These are phyloP conservation scores for Talaromyces ruber DNA, from an alignment of 495 filamentous ascomycete genomes.

Conservation along the genomic window DNA sequence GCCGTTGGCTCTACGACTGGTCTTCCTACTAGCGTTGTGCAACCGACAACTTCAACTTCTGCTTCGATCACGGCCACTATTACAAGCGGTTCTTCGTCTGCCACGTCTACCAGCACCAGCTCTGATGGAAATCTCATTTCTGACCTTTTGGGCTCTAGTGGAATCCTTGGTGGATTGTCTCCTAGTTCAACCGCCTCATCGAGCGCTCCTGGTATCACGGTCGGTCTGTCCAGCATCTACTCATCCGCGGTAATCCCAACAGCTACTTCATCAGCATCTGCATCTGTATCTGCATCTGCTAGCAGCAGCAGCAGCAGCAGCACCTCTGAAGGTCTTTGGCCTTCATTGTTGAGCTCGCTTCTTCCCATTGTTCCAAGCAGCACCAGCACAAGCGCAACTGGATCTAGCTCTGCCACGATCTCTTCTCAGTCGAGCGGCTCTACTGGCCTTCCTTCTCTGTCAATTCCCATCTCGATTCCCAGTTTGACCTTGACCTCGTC, in stretches of 20 bases:
- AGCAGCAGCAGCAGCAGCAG: not conserved
- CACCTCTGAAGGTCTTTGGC: conserved; percentile 3
- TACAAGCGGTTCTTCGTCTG: not conserved
- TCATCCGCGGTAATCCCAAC: conserved; percentile 12
- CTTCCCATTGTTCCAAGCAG: conserved; percentile 8
- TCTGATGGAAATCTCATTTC: conserved; percentile 7
- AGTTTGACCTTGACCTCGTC: not conserved
- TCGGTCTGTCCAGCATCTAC: conserved; percentile 10
- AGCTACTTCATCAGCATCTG: conserved; percentile 7
- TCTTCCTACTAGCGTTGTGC: conserved; percentile 2
- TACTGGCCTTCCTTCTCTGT: conserved; percentile 1
- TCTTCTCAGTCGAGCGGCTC: not conserved
- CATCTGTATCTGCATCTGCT: not conserved
- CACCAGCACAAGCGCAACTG: conserved; percentile 5
- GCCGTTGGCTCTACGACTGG: not conserved
- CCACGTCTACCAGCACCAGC: conserved; percentile 4
- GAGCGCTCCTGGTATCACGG: conserved; percentile 7
- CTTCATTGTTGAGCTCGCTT: conserved; percentile 2
- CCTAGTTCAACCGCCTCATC: not conserved
- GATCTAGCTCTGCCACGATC: not conserved
- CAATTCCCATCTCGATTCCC: conserved; percentile 3
- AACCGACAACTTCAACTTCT: conserved; percentile 7
- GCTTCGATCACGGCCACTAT: not conserved
- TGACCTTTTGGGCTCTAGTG: conserved; percentile 3
- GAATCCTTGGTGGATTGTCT: not conserved